These are phyloP conservation scores for Rhodotorula graminis DNA, from an alignment of 768 basidiomycete species.

Conservation along the genomic window DNA sequence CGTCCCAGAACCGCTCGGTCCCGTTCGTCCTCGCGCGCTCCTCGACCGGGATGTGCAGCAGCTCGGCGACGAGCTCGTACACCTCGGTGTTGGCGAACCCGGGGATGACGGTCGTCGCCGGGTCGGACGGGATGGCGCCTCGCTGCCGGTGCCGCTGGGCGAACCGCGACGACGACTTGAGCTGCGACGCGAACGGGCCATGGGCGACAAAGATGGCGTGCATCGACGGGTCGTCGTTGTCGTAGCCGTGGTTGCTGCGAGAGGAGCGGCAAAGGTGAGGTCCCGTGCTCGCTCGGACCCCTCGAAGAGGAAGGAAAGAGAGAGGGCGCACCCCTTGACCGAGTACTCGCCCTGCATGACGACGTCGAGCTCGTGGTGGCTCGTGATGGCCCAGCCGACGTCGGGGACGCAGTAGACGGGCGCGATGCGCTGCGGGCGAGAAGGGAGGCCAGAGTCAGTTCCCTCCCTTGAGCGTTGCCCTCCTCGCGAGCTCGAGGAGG, in stretches of 20 bases:
- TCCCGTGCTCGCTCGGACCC: no score
- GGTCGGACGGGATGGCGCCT: conserved; percentile 47
- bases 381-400: conserved; percentile 72
- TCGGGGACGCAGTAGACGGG: conserved; percentile 79
- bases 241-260: conserved; percentile 75
- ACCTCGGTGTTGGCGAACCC: conserved; percentile 81
- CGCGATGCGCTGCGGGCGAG: conserved; percentile 63
- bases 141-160: conserved; percentile 39
- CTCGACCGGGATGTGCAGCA: conserved; percentile 48
- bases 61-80: conserved; percentile 52
- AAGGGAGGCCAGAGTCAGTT: neutral
- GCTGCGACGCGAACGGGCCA: conserved; percentile 72
- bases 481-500: no score
- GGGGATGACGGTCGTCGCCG: conserved; percentile 56
- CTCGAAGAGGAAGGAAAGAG: no score
- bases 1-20: conserved; percentile 76
- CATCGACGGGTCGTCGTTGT: conserved; percentile 59
- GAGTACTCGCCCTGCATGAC: conserved; percentile 52
- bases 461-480: neutral
- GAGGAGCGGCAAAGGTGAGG: no score
- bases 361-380: conserved; percentile 53
- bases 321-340: conserved; percentile 51
- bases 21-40: conserved; percentile 62
- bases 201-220: conserved; percentile 86
- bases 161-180: conserved; percentile 52